Base-by-base conservation (phyloP, 2,329 filamentous ascomycete genomes). In the Cladosporium sp. region DNA sequence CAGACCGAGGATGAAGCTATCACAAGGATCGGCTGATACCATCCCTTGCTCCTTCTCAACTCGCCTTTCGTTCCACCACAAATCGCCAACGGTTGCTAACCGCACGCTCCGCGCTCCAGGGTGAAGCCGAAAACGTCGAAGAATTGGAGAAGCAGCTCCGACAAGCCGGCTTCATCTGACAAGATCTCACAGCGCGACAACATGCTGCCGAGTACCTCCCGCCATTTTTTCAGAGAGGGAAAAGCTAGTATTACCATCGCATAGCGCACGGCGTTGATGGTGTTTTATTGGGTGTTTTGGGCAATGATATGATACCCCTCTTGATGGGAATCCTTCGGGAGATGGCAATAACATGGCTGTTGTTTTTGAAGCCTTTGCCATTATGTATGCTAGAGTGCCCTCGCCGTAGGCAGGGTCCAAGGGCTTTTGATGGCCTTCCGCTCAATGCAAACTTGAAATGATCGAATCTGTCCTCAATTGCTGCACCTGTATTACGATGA, bases 11-110 rank as follows among this genome's bases (percentile, higher is more conserved):
- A 71, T 56, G 69, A 71, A 54, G 65, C 62, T 59, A 62, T 71
- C 51, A 71, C 69, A 46, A 92, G 88, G 75, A 88, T 95, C 75
- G 90, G 65, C 57, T 68, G 64, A 68, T 54, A 46, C 19, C 43
- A 22, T 46, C 42, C 44, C 49, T 37, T 41, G 44, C 45, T 43
- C 50, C 53, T 51, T 51, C 55, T 43, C 55, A 54, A 56, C 55
- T 54, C 54, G 46, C 55, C 52, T 53, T 41, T 44, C 43, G 40
- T 41, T 35, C 42, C 46, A 53, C 44, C 42, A 42, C 38, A 34
- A 33, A 43, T 19, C 48, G 41, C 42, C 46, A 44, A 46, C 37
- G 50, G 53, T 46, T 35, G 41, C 49, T 52, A 45, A 52, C 43
- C 43, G 43, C 43, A 35, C 41, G 22, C 49, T 49, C 35, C 46